Evolutionary conservation across 352 stramenopile species (phyloP), one percentile per base, ranked within the genome.

Genomic region (Phytophthora tentaculata): DNA sequence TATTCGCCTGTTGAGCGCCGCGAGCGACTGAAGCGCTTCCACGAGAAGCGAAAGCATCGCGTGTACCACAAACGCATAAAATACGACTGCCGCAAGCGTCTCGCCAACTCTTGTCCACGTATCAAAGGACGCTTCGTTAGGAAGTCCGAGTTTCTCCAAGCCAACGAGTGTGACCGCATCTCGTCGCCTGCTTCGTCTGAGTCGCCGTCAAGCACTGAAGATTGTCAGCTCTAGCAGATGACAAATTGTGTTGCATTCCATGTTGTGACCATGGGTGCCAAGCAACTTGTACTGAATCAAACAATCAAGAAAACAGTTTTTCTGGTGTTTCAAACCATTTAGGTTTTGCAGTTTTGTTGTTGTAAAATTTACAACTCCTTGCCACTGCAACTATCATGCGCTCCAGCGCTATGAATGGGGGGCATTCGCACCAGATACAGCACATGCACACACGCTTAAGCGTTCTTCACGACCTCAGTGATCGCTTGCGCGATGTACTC

Each of bases 401-500:
- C 44, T 64, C 39, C 53, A 69, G 60, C 28, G 43, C n/a, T n/a
- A n/a, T n/a, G n/a, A n/a, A n/a, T n/a, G n/a, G n/a, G n/a, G n/a
- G n/a, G n/a, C n/a, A 14, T 39, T 14, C 7, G 32, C 32, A 17
- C 32, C 32, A 29, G 41, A 24, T 57, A 55, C 22, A 37, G 28
- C 41, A 56, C 49, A 57, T 28, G 52, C 14, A 52, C 2, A 24
- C 51, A 51, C 43, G 29, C 51, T 78, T 92, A 95, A 44, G 88
- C 88, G 70, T 90, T 90, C 74, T 92, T 84, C 48, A 90, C 84
- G 52, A 99, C 96, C 69, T 98, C 96, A 72, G 96, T 86, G 64
- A 99, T 99, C 56, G 91, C 88, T 72, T 97, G 67, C 28, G 97
- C 97, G 67, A 99, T 84, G 79, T 99, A 99, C 56, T 98, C 83